Evolutionary conservation across 1,284 basidiomycete species (phyloP).

Genomic region (Boletus calvinii): DNA sequence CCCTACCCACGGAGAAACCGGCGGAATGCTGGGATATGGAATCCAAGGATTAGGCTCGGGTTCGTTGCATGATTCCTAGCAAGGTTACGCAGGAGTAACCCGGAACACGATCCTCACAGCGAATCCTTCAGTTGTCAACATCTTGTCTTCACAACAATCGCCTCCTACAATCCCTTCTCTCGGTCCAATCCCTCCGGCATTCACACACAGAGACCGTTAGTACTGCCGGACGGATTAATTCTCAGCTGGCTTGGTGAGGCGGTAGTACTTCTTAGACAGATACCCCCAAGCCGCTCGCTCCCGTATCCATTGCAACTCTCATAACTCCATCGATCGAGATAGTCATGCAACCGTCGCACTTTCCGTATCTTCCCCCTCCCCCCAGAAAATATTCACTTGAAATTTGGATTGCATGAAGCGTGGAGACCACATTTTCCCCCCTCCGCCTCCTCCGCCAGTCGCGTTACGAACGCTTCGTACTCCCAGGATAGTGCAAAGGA

Average conservation of each 20-base stretch:
- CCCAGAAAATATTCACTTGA: neutral
- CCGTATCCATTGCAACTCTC: neutral
- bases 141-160: constrained; percentile 4
- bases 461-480: neutral
- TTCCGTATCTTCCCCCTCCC: neutral
- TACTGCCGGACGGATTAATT: neutral
- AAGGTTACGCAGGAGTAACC: constrained; percentile 2
- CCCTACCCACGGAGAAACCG: constrained; percentile 10
- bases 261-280: neutral
- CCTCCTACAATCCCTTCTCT: neutral
- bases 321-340: neutral
- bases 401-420: constrained; percentile 4
- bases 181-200: constrained; percentile 2
- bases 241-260: constrained; percentile 1
- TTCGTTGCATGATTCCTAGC: constrained; percentile 12
- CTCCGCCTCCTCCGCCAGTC: neutral
- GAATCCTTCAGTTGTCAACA: constrained; percentile 7
- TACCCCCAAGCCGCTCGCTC: neutral
- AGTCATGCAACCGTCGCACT: neutral
- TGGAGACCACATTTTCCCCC: neutral
- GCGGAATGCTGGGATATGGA: neutral
- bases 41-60: constrained; percentile 23
- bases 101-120: constrained; percentile 1
- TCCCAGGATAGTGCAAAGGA: constrained; percentile 6
- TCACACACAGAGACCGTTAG: constrained; percentile 5